Base-by-base conservation (phyloP, 2,329 filamentous ascomycete genomes). In the Diaporthe sp. region DNA sequence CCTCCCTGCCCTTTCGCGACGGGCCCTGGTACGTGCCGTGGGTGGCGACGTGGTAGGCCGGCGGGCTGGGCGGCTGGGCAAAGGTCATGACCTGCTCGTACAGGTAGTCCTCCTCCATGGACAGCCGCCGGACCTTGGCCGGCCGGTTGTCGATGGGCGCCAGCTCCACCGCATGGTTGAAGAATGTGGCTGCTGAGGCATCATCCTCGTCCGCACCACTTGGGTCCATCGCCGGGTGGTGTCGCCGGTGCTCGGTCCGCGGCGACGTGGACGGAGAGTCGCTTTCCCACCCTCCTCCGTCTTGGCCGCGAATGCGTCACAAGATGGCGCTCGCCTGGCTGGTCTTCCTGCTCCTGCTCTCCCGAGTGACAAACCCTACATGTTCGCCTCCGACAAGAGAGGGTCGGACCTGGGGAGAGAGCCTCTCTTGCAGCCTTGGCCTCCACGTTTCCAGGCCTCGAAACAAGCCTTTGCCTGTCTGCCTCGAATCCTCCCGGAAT, bases 101-200 rank as follows among this genome's bases (percentile, higher is more conserved):
- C 79, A 87, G 86, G 79, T 87, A 83, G 79, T 90, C 88, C 83
- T 90, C 88, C 81, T 90, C 88, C 84, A 90, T 88, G 68, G 88
- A 90, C 79, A 88, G 85, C 79, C 86, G 85, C 81, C 85, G 84
- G 34, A 67, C 75, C 71, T 65, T 63, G 37, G 60, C 61, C 51
- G 75, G 75, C 37, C 73, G 75, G 73, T 76, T 76, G 31, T 76
- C 75, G 75, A 76, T 75, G 60, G 75, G 73, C 34, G 75, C 72
- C 61, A 76, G 42, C n/a, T 76, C 75, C 49, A 76, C 61, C 53
- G 73, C 75, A 75, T 76, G 75, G 61, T 76, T 76, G 61, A 76
- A 76, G 53, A 70, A 76, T 22, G 73, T 73, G 67, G 51, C 73
- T 17, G 75, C 68, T 17, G 75, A 75, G 68, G 68, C 53, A 51